These are phyloP conservation scores for Saturnispora hagleri DNA, from an alignment of 805 yeast species.

Conservation along the genomic window DNA sequence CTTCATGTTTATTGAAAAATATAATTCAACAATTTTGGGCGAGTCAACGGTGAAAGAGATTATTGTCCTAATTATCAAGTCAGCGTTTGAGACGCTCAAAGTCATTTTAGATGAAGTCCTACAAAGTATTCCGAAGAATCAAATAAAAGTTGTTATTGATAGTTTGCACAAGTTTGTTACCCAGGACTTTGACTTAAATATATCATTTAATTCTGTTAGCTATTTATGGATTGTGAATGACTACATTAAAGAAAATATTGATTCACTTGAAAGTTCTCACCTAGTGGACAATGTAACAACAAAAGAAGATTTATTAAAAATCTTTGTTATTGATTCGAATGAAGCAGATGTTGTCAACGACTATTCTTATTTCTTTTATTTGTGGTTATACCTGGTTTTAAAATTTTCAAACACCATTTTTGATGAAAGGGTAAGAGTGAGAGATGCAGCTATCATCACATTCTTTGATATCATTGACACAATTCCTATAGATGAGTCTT, in stretches of 20 bases:
- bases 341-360: conserved; percentile 14
- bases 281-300: conserved; percentile 13
- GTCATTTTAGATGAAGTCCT: conserved; percentile 81
- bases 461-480: conserved; percentile 74
- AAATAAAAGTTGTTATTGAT: conserved; percentile 57
- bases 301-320: conserved; percentile 15
- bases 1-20: conserved; percentile 34
- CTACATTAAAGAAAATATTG: conserved; percentile 37
- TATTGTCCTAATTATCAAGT: conserved; percentile 42
- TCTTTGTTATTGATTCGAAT: conserved; percentile 8
- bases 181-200: conserved; percentile 69
- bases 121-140: conserved; percentile 57
- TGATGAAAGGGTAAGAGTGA: conserved; percentile 67
- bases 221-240: conserved; percentile 92
- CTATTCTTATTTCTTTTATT: conserved; percentile 27
- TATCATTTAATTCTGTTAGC: conserved; percentile 84
- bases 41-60: conserved; percentile 37
- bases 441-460: conserved; percentile 86
- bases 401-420: conserved; percentile 53
- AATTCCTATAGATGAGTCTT: conserved; percentile 46
- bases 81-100: conserved; percentile 76
- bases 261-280: conserved; percentile 1
- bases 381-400: conserved; percentile 59
- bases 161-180: conserved; percentile 62
- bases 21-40: conserved; percentile 17